Conservation (phyloP, 352 stramenopile species). For the Pythium utonaiense region DNA sequence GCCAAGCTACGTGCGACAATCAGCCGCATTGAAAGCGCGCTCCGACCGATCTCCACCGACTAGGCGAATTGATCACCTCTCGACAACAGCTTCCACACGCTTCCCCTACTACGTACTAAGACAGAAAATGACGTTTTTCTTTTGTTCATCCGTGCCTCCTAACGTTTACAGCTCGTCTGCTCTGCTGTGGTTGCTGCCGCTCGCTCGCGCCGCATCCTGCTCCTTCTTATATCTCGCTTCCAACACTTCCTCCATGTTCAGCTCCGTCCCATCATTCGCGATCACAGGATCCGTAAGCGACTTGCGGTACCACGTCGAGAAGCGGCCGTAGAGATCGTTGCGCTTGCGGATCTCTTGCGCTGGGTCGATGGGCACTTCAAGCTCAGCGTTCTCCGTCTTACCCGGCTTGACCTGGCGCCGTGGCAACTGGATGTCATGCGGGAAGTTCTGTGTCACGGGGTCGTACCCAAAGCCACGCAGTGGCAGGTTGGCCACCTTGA, state of each 20-base stretch:
- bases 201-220: constrained; percentile 19
- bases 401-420: constrained; percentile 81
- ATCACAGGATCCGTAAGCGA: constrained; percentile 70
- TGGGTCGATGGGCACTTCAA: constrained; percentile 63
- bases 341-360: constrained; percentile 71
- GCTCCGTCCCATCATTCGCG: constrained; percentile 66
- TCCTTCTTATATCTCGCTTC: constrained; percentile 49
- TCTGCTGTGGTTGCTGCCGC: constrained; percentile 11
- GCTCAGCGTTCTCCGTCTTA: constrained; percentile 34
- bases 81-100: not conserved
- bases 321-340: constrained; percentile 73
- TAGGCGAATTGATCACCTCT: constrained; percentile 8
- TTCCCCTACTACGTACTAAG: not conserved
- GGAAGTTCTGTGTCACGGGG: constrained; percentile 75
- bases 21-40: constrained; percentile 55
- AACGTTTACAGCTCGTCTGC: constrained; percentile 8
- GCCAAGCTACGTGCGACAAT: constrained; percentile 69
- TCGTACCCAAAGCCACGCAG: constrained; percentile 86
- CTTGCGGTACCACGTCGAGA: constrained; percentile 82
- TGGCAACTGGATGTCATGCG: constrained; percentile 58
- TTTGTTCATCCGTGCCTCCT: not conserved
- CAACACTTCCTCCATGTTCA: constrained; percentile 85
- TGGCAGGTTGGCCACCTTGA: constrained; percentile 71
- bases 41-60: constrained; percentile 59
- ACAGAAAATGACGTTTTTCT: not conserved